Evolutionary conservation across 352 stramenopile genomes (phyloP), one percentile per base, ranked within the genome.

Genomic region (Phytophthora pluvialis): DNA sequence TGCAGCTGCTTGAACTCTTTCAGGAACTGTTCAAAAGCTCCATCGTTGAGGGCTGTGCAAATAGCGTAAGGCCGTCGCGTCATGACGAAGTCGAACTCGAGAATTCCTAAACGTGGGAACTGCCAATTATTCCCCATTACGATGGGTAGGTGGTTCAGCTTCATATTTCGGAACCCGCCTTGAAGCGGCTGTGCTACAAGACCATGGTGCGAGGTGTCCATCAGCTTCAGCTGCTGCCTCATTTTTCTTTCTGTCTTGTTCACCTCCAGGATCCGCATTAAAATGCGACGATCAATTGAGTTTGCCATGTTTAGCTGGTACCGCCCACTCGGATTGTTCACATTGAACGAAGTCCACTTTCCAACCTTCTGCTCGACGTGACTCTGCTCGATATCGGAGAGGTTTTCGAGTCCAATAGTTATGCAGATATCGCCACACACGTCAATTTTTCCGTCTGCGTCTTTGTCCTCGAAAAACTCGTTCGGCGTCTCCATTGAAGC

Each of bases 381-480:
- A 11, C 66, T 74, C 60, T 93, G 84, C 57, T 93, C 84, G 36
- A 93, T 63, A 36, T 84, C 82, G 5, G 80, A 89, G 0, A 93
- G 56, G 40, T 79, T 78, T 40, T 77, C 60, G 9, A 93, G 73
- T 4, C 84, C 84, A n/a, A 93, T 78, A 4, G 89, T 77, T 44
- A 91, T 81, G 48, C 81, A 91, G 26, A 93, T 91, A 65, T 93
- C 84, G 5, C 84, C 81, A 39, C 84, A 93, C 6, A 89, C 82
- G 43, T 93, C 84, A 43, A 93, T 93, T 49, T 93, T 91, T 12
- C 84, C 84, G 48, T 93, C 84, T 55, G 73, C 79, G 63, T 93
- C 84, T 48, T 90, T 90, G 69, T 93, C 84, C 58, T 91, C 81
- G 43, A 93, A 93, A 54, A 90, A 93, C 53, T 89, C 72, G 5